Percentiles rank a stretch among this genome's conserved stretches.
phyloP scores from a whole-genome alignment of 2,329 filamentous ascomycete genomes.

The Beauveria brongniartii region DNA sequence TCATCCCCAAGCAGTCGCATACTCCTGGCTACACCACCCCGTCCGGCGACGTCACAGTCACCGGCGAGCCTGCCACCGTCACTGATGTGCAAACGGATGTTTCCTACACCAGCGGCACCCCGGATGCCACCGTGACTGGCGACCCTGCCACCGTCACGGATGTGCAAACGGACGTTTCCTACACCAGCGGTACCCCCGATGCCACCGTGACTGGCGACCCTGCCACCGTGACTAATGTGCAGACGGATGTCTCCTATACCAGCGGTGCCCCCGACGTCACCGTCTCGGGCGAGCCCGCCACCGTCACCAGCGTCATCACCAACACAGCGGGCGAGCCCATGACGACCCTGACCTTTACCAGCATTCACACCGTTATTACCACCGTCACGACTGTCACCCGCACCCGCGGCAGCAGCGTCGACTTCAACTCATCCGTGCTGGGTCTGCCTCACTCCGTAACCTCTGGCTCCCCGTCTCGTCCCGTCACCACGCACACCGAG shows the following conservation, averaged over 20 bases:
- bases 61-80: background rate
- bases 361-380: conserved; percentile 18
- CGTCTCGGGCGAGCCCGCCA: conserved; percentile 21
- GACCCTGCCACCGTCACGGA: conserved; percentile 20
- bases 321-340: conserved; percentile 10
- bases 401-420: conserved; percentile 12
- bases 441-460: conserved; percentile 4
- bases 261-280: conserved; percentile 16
- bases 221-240: background rate
- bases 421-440: conserved; percentile 8
- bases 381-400: conserved; percentile 18
- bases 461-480: background rate
- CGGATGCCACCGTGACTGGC: conserved; percentile 19
- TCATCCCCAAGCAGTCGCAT: background rate
- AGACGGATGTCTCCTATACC: conserved; percentile 3
- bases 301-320: conserved; percentile 22
- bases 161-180: conserved; percentile 17
- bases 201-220: conserved; percentile 20
- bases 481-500: conserved; percentile 21
- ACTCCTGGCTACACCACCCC: background rate
- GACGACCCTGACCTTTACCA: conserved; percentile 21
- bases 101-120: conserved; percentile 7
- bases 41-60: conserved; percentile 9
- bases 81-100: conserved; percentile 2
- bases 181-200: conserved; percentile 24